These are phyloP conservation scores for Aspergillus conjunctus DNA, from an alignment of 495 filamentous ascomycete species.

Conservation along the genomic window DNA sequence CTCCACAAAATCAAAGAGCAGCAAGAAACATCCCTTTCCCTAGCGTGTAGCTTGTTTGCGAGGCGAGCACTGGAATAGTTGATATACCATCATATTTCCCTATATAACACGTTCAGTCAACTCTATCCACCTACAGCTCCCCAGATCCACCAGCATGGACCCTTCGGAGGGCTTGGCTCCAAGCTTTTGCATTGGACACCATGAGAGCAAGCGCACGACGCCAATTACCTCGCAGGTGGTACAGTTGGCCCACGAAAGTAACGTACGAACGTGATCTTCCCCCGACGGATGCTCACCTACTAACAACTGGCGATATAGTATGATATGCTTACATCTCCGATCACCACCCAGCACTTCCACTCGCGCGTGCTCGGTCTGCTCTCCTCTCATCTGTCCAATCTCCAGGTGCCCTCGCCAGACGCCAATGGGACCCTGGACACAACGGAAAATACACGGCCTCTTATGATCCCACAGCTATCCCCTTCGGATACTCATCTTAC, in stretches of 20 bases:
- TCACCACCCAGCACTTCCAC: slow-evolving; percentile 84
- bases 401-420: slow-evolving; percentile 35
- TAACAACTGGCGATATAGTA: slow-evolving; percentile 58
- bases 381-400: slow-evolving; percentile 55
- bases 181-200: slow-evolving; percentile 78
- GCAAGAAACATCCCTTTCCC: background rate
- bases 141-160: slow-evolving; percentile 38
- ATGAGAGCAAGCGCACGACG: slow-evolving; percentile 67
- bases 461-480: slow-evolving; percentile 69
- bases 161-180: slow-evolving; percentile 58
- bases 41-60: background rate
- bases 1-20: slow-evolving; percentile 13
- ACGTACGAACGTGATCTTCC: slow-evolving; percentile 35
- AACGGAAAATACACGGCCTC: slow-evolving; percentile 44
- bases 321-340: slow-evolving; percentile 86
- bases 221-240: slow-evolving; percentile 66
- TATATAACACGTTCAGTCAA: background rate
- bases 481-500: slow-evolving; percentile 72
- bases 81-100: background rate
- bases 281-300: slow-evolving; percentile 16
- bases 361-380: slow-evolving; percentile 67
- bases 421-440: slow-evolving; percentile 39
- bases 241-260: slow-evolving; percentile 63
- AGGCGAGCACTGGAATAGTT: background rate
- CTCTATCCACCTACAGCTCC: background rate